Percentiles rank a stretch among this genome's conserved stretches.
Conservation (phyloP, 352 stramenopile species). For the Blastocystis sp. region DNA sequence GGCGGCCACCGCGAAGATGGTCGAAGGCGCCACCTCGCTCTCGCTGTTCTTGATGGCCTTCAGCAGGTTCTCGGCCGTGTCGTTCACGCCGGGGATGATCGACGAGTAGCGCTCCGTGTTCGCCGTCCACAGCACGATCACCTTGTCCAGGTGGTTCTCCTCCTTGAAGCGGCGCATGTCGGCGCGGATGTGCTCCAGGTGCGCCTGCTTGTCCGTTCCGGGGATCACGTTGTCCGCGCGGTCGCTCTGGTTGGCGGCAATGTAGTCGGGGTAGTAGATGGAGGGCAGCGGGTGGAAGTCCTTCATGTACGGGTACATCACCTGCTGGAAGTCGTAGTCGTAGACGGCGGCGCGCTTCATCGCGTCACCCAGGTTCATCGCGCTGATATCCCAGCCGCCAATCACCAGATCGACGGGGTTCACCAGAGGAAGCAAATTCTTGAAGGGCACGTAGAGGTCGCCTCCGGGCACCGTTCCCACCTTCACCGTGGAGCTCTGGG, state of each 20-base stretch:
- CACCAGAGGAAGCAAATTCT: conserved; percentile 93
- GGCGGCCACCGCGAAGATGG: conserved; percentile 93
- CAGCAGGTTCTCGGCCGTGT: conserved; percentile 93
- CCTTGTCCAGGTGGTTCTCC: conserved; percentile 88
- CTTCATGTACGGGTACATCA: conserved; percentile 92
- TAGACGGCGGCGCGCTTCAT: conserved; percentile 91
- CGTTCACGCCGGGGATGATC: conserved; percentile 94
- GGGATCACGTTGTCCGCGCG: conserved; percentile 93
- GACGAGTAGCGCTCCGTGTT: conserved; percentile 98
- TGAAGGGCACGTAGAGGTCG: conserved; percentile 93
- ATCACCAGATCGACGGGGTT: conserved; percentile 95
- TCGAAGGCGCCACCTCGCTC: conserved; percentile 87
- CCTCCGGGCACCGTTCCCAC: conserved; percentile 87
- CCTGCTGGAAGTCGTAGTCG: conserved; percentile 91
- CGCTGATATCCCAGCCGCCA: conserved; percentile 96
- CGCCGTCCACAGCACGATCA: conserved; percentile 97
- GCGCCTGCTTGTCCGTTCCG: conserved; percentile 89
- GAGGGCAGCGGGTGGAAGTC: conserved; percentile 90
- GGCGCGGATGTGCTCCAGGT: conserved; percentile 76
- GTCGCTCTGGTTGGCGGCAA: conserved; percentile 96
- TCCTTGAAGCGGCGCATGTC: conserved; percentile 95
- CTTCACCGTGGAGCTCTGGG: conserved; percentile 91
- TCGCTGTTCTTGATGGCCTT: conserved; percentile 90
- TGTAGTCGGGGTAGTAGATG: conserved; percentile 98
- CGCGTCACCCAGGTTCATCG: conserved; percentile 89